These are phyloP conservation scores for Dioscorea alata DNA, from an alignment of 106 monocot genomes.

Conservation along the genomic window DNA sequence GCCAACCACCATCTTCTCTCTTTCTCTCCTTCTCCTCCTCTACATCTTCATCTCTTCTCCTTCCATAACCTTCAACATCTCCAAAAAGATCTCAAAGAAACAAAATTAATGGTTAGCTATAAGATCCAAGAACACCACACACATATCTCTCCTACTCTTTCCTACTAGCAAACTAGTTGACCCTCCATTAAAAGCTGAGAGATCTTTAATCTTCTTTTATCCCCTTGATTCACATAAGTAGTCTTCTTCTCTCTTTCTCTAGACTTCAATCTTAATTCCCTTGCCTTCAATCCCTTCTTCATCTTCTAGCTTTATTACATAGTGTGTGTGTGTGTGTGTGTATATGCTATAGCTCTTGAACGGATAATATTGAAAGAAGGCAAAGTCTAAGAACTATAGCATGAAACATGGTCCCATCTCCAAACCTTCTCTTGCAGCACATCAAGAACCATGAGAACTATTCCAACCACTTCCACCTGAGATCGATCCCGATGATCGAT, in stretches of 20 bases:
- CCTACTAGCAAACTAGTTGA: background rate
- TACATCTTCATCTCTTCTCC: background rate
- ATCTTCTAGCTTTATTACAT: too few species aligned
- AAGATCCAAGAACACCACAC: background rate
- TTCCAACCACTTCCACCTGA: background rate
- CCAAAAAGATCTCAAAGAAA: background rate
- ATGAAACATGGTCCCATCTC: slow-evolving; percentile 36
- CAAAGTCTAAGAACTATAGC: background rate
- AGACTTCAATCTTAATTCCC: too few species aligned
- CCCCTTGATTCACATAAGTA: too few species aligned
- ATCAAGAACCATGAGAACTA: slow-evolving; percentile 13
- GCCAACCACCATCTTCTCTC: background rate
- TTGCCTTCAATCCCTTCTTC: too few species aligned
- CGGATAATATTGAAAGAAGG: too few species aligned
- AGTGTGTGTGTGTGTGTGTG: too few species aligned
- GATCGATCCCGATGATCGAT: slow-evolving; percentile 22
- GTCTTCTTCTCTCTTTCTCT: too few species aligned
- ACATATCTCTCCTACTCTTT: background rate
- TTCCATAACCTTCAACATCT: background rate
- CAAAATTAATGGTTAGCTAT: background rate
- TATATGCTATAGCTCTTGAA: too few species aligned
- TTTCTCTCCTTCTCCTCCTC: background rate
- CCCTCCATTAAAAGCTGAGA: too few species aligned
- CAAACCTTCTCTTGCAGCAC: slow-evolving; percentile 30
- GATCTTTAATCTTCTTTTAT: too few species aligned